Base-by-base conservation (phyloP, 1,139 yeast species). In the Scheffersomyces parashehatae region DNA sequence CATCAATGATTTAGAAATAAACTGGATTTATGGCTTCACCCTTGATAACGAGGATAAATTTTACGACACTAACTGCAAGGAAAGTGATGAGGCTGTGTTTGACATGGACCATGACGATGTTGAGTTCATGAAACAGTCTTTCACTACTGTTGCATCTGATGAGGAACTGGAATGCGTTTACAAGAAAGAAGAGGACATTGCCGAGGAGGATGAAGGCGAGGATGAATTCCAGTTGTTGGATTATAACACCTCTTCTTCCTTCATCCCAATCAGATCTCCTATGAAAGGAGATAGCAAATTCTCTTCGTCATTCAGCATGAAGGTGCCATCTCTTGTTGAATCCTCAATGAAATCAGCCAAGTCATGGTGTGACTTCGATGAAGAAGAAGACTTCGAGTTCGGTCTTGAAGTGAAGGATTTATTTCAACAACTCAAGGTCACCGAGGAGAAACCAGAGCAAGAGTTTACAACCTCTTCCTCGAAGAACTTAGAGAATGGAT, bases 321-420 rank as follows among this genome's bases (percentile, higher is more conserved):
- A 43, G 29, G 50, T 62, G 29, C 71, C 71, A 14, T 65, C 70
- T 3, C 58, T 67, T 47, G 60, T 65, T 36, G 68, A 65, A 36
- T 62, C 67, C 4, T 62, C 70, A 9, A 54, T 58, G 24, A 52
- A 55, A 41, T 59, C 67, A 13, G 55, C 67, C 20, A 64, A 59
- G 45, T 65, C 70, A 20, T 68, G 73, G 73, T 65, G 65, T 44
- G 73, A 67, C 41, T 59, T 64, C 43, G 70, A 64, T 39, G 70
- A 65, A 33, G 64, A 62, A 33, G 57, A 56, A n/a, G 58, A 50
- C 36, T 40, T 31, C 12, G 35, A 31, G 15, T n/a, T 31, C 12
- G 55, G 53, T 14, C 35, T 31, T 9, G 35, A 12, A 14, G 10
- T 31, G 15, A 24, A 31, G 11, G 35, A 31, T 3, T 31, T 20